Conservation (phyloP, 2,329 filamentous ascomycete genomes). For the Stachybotrys echinatus region DNA sequence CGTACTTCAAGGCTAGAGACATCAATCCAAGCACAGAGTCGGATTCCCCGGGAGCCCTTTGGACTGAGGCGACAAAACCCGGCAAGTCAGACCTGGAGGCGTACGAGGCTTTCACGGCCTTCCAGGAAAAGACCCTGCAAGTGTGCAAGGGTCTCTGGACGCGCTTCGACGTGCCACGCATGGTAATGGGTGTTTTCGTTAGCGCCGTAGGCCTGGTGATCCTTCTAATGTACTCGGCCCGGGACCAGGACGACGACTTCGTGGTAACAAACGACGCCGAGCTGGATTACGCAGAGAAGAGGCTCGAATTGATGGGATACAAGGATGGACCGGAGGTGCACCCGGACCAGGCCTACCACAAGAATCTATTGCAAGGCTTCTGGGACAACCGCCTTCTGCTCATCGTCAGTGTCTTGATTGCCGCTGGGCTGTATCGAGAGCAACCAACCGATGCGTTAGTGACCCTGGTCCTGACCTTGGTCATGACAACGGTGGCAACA, state of each 20-base stretch:
- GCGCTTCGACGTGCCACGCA: conserved; percentile 80
- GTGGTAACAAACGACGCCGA: conserved; percentile 50
- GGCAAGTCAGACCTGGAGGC: conserved; percentile 33
- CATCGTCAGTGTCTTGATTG: conserved; percentile 19
- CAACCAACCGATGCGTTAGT: conserved; percentile 28
- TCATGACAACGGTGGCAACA: conserved; percentile 35
- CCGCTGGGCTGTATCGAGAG: conserved; percentile 23
- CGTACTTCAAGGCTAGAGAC: conserved; percentile 71
- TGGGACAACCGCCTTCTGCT: conserved; percentile 27
- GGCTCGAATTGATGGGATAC: conserved; percentile 42
- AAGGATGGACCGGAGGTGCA: conserved; percentile 33
- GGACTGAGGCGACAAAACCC: conserved; percentile 40
- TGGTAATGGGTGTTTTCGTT: conserved; percentile 73
- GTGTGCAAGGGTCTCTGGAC: conserved; percentile 87
- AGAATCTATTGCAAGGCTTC: conserved; percentile 27
- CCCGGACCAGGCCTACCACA: conserved; percentile 28
- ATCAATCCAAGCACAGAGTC: conserved; percentile 53
- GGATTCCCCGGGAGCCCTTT: conserved; percentile 32
- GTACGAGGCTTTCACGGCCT: conserved; percentile 60
- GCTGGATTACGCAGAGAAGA: conserved; percentile 54
- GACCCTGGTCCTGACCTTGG: conserved; percentile 29
- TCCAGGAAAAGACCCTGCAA: conserved; percentile 72
- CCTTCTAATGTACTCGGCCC: conserved; percentile 67
- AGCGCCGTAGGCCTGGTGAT: conserved; percentile 63
- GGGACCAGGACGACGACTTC: conserved; percentile 49